Conservation (phyloP, 192 early-diverging fungal genomes). For the Backusella tuberculispora region DNA sequence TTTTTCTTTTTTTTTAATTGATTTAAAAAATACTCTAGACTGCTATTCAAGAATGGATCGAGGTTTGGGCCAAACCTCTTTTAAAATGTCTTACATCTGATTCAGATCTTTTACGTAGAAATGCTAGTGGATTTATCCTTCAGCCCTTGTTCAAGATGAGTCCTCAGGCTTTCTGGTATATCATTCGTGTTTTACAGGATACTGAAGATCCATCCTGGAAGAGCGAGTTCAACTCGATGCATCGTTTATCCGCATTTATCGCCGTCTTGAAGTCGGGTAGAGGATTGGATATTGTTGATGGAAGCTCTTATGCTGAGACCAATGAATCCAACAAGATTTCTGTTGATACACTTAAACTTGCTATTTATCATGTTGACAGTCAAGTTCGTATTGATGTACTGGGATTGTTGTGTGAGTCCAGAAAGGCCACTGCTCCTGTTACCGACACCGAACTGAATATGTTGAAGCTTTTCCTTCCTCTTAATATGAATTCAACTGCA, state of each 20-base stretch:
- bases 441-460: conserved; percentile 64
- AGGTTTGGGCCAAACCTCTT: conserved; percentile 63
- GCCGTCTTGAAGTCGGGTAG: conserved; percentile 58
- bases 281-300: conserved; percentile 59
- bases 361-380: conserved; percentile 72
- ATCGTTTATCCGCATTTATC: conserved; percentile 66
- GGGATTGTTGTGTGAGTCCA: conserved; percentile 81
- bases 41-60: conserved; percentile 45
- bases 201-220: conserved; percentile 17
- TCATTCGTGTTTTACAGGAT: conserved; percentile 46
- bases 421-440: conserved; percentile 65
- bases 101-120: conserved; percentile 57
- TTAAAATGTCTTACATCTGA: conserved; percentile 54
- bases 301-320: conserved; percentile 40
- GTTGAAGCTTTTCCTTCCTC: conserved; percentile 67
- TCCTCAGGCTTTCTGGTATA: conserved; percentile 49
- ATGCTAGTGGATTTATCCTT: conserved; percentile 59
- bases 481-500: conserved; percentile 71
- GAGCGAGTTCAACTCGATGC: conserved; percentile 24
- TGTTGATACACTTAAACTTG: conserved; percentile 54
- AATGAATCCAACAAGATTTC: conserved; percentile 37
- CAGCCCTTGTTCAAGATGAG: conserved; percentile 55
- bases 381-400: conserved; percentile 79
- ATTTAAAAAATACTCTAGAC: conserved; percentile 22
- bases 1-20: background rate